Evolutionary conservation across 2,329 filamentous ascomycete genomes (phyloP), one percentile per base, ranked within the genome.

Genomic region (Arthrobotrys entomopaga): DNA sequence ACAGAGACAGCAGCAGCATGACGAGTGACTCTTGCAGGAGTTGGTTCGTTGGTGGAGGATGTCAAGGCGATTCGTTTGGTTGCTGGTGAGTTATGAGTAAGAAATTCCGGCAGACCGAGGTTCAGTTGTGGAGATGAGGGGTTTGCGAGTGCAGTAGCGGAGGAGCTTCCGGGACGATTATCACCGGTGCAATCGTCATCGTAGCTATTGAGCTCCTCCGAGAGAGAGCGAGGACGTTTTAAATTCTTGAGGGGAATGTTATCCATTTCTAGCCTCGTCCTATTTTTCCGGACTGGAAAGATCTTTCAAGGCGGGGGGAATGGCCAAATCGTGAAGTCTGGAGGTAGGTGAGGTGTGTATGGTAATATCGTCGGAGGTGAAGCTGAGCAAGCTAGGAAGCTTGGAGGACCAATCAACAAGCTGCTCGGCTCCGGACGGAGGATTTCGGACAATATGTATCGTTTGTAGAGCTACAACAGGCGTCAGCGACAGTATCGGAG

Each of bases 181-280:
- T 54, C 56, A 22, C 60, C 20, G 42, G 15, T 42, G 38, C 16
- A n/a, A 16, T 10, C 46, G 43, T 8, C 13, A 40, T 50, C 22
- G n/a, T 40, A 46, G 57, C 24, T 40, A 42, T 34, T 4, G 43
- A 38, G 58, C 58, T 72, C 67, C 48, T 61, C 61, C 42, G 61
- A 60, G 13, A 60, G 56, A 50, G 60, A 65, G 46, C 61, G 61
- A 59, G 60, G 24, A 40, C 67, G 67, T 46, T 73, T 73, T 8
- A 73, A 29, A 48, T 19, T 65, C 48, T 73, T 73, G 52, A 42
- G 46, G 22, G 43, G 60, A n/a, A 34, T 34, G 10, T 34, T 34
- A 34, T 34, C 29, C 29, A 34, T 34, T 34, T 34, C 29, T 34
- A 6, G 5, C 10, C 6, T 5, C 10, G 29, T 34, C 7, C 29